Percentiles rank a stretch among this genome's conserved stretches.
Conservation (phyloP, 345 rosid species). For the Eucalyptus pauciflora region DNA sequence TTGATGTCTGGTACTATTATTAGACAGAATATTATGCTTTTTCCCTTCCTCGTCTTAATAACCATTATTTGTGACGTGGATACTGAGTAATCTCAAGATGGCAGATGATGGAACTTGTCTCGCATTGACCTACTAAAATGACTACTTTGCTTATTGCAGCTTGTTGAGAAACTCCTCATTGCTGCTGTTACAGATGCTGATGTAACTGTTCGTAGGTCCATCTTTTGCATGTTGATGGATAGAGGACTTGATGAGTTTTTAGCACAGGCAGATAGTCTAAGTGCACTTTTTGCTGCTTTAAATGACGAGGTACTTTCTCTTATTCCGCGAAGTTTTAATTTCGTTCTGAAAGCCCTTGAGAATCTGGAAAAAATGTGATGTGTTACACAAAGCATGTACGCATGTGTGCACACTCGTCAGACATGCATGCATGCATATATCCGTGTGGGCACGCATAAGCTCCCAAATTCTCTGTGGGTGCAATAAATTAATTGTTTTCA, state of each 20-base stretch:
- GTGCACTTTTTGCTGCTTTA: constrained; percentile 95
- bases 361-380: not conserved
- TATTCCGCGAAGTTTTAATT: not conserved
- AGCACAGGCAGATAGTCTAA: constrained; percentile 95
- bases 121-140: not conserved
- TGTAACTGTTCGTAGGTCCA: constrained; percentile 86
- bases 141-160: constrained; percentile 40
- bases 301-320: constrained; percentile 76
- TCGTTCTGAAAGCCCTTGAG: not conserved
- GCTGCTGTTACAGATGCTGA: constrained; percentile 96
- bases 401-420: not conserved
- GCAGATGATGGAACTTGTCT: not conserved
- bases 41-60: not conserved
- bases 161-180: constrained; percentile 96
- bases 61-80: not conserved
- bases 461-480: not conserved
- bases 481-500: not conserved
- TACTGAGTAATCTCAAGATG: not conserved
- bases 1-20: not conserved
- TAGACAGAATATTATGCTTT: not conserved
- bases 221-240: constrained; percentile 68
- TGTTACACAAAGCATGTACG: not conserved
- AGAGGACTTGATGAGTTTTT: constrained; percentile 86
- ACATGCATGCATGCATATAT: not conserved
- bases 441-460: not conserved